Evolutionary conservation across 495 filamentous ascomycete genomes (phyloP), one percentile per base, ranked within the genome.

Genomic region (Barbatosphaeria neglecta): DNA sequence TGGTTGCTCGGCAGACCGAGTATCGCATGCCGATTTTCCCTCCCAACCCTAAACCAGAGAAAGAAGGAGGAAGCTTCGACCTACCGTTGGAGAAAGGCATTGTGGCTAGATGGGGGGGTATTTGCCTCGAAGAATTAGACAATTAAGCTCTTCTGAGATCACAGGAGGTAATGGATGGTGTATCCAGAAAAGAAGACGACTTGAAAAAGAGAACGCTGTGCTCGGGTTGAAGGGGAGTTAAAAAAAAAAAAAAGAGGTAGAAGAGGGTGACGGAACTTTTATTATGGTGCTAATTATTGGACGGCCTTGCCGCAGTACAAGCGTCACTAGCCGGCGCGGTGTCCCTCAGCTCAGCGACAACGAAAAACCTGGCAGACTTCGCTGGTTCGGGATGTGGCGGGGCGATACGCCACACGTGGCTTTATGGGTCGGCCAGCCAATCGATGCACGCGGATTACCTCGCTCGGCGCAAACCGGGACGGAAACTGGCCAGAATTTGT

Each of bases 31-130:
- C n/a, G n/a, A n/a, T 45, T 45, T 37, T 41, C 22, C 39, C 39
- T 49, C 48, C 48, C 44, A 50, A 50, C 22, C 42, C 25, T 10
- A 25, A 46, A 19, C 33, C 43, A 23, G 42, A 51, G 39, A 31
- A 46, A 44, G 37, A 54, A 15, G 41, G 42, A 33, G 19, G 46
- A 52, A 37, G 28, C 39, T 19, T 46, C 25, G 40, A 70, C 69
- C 22, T 69, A 73, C 69, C 69, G 31, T 54, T 37, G 52, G 57
- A 49, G 65, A 63, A 61, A 56, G 44, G 47, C 69, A 73, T 73
- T 51, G 68, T 71, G 69, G 58, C 50, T 53, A 33, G 22, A 22
- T 37, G 52, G 22, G 20, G 33, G n/a, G n/a, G n/a, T n/a, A n/a
- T n/a, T n/a, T n/a, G n/a, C n/a, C n/a, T n/a, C n/a, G n/a, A n/a